These are phyloP conservation scores for Lotmaria passim DNA, from an alignment of 208 protist genomes.

Conservation along the genomic window DNA sequence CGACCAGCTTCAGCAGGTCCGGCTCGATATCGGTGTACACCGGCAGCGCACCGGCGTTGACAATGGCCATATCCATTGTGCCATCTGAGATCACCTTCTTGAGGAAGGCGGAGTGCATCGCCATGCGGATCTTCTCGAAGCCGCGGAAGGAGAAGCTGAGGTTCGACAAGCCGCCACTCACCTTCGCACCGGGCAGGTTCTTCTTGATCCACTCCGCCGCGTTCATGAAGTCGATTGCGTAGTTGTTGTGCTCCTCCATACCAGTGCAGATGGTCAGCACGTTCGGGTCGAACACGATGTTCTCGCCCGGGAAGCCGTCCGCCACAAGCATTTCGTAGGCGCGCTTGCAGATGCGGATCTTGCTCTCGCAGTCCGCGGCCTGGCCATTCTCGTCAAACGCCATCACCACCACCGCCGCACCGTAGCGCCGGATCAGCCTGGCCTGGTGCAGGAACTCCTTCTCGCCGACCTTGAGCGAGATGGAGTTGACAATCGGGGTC, in stretches of 20 bases:
- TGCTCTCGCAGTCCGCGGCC: constrained; percentile 84
- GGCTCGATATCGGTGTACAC: constrained; percentile 95
- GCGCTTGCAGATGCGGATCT: constrained; percentile 94
- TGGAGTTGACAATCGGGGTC: constrained; percentile 97
- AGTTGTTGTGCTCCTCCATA: constrained; percentile 97
- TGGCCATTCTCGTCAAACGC: constrained; percentile 97
- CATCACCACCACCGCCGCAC: constrained; percentile 93
- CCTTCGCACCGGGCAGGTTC: constrained; percentile 76
- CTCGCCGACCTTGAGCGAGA: constrained; percentile 97
- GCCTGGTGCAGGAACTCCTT: constrained; percentile 94
- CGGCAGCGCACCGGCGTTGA: constrained; percentile 95
- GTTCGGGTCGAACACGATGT: constrained; percentile 98
- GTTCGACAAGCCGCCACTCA: constrained; percentile 96
- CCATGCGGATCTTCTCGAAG: constrained; percentile 82
- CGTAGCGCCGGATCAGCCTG: constrained; percentile 89
- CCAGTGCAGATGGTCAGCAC: constrained; percentile 97
- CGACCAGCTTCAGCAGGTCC: constrained; percentile 83
- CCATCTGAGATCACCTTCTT: constrained; percentile 80
- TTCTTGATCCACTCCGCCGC: constrained; percentile 87
- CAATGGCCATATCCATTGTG: constrained; percentile 98
- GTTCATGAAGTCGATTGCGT: constrained; percentile 96
- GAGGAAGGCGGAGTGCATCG: constrained; percentile 95
- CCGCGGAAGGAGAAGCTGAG: constrained; percentile 97
- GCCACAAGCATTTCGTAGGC: constrained; percentile 92
- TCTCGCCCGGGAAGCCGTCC: constrained; percentile 86